phyloP scores from a whole-genome alignment of 2,329 filamentous ascomycete genomes.

The Hypoxylon sp. region DNA sequence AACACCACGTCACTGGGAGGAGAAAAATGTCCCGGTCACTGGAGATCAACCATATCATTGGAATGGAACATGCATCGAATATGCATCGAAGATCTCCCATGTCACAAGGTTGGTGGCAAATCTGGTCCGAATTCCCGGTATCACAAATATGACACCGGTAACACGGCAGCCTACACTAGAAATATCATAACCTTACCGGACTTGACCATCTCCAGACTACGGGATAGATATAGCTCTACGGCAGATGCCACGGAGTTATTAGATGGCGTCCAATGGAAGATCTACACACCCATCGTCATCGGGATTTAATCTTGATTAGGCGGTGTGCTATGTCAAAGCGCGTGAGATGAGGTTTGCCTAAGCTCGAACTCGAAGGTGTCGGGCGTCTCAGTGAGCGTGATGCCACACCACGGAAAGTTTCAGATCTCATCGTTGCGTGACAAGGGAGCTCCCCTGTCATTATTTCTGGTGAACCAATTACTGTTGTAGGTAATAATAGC shows the following conservation, averaged over 20 bases:
- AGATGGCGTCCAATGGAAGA: neutral
- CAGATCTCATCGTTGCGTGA: slow-evolving; percentile 21
- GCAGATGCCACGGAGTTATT: slow-evolving; percentile 3
- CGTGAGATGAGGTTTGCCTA: slow-evolving; percentile 21
- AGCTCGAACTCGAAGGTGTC: neutral
- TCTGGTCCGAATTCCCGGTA: slow-evolving; percentile 13
- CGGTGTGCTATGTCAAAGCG: slow-evolving; percentile 23
- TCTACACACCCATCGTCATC: slow-evolving; percentile 9
- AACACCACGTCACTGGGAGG: slow-evolving; percentile 5
- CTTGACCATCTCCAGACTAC: slow-evolving; percentile 1
- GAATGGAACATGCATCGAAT: slow-evolving; percentile 25
- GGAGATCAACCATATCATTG: slow-evolving; percentile 21
- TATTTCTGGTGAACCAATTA: slow-evolving; percentile 21
- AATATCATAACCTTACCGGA: slow-evolving; percentile 2
- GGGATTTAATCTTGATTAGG: slow-evolving; percentile 19
- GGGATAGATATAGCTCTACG: neutral
- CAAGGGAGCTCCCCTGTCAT: slow-evolving; percentile 9
- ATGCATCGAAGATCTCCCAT: slow-evolving; percentile 24
- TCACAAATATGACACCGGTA: slow-evolving; percentile 17
- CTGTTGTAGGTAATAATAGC: neutral
- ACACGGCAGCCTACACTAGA: neutral
- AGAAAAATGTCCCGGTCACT: slow-evolving; percentile 18
- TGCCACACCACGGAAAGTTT: slow-evolving; percentile 16
- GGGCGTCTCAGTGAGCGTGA: neutral
- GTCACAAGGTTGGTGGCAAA: slow-evolving; percentile 21